phyloP scores from a whole-genome alignment of 495 filamentous ascomycete genomes.

The Neurospora cerealis region DNA sequence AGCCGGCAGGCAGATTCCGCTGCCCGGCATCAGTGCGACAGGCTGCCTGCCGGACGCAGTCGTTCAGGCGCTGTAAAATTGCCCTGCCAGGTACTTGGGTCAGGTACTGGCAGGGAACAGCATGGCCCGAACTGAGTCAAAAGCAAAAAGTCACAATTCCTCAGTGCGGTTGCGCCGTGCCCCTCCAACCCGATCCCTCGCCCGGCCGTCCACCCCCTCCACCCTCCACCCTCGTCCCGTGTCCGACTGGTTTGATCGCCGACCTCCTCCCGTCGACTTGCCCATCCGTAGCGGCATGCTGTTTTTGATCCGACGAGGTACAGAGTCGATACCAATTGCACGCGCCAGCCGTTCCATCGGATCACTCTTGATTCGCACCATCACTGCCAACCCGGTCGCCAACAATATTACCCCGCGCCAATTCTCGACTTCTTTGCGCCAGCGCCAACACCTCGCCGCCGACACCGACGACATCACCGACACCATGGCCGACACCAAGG shows the following conservation, averaged over 20 bases:
- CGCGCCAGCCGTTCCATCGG: not conserved
- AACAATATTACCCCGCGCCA: not conserved
- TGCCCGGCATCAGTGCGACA: not conserved
- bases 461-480: not conserved
- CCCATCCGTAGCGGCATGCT: not conserved
- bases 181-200: not conserved
- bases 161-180: not conserved
- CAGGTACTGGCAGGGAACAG: not conserved
- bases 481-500: constrained; percentile 1
- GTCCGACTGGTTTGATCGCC: not conserved
- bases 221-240: not conserved
- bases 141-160: not conserved
- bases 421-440: not conserved
- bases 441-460: not conserved
- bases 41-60: not conserved
- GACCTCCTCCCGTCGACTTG: not conserved
- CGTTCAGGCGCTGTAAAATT: not conserved
- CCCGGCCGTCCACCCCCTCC: not conserved
- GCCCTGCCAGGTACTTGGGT: not conserved
- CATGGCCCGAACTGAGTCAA: not conserved
- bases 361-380: not conserved
- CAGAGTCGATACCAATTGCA: not conserved
- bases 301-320: not conserved
- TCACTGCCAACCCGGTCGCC: not conserved
- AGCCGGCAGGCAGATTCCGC: not conserved